Conservation (phyloP, 495 filamentous ascomycete genomes). For the Letharia columbiana region DNA sequence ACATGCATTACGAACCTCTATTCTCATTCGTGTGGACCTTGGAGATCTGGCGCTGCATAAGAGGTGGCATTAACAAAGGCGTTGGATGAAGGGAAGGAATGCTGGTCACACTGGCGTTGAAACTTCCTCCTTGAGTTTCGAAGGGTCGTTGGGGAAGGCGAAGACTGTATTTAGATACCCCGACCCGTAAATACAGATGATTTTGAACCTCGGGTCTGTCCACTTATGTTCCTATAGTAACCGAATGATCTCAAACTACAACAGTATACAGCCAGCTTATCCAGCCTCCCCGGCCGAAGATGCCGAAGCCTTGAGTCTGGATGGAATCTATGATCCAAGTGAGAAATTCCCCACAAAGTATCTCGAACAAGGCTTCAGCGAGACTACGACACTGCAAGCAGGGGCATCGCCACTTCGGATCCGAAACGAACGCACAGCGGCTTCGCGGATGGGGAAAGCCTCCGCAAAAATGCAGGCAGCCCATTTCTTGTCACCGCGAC, state of each 20-base stretch:
- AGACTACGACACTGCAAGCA: not conserved
- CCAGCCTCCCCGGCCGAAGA: not conserved
- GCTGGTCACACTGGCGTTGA: not conserved
- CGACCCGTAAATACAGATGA: slow-evolving; percentile 13
- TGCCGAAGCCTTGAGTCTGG: not conserved
- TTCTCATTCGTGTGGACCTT: not conserved
- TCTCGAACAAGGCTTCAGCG: not conserved
- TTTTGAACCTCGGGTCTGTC: not conserved
- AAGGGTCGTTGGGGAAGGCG: slow-evolving; percentile 12
- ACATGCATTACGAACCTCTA: slow-evolving; percentile 7
- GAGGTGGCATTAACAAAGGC: slow-evolving; percentile 3
- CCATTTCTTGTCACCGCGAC: too few relatives aligned
- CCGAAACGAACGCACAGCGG: too few relatives aligned
- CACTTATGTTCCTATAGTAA: not conserved
- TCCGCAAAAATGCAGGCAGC: too few relatives aligned
- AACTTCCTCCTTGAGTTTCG: not conserved
- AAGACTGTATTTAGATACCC: slow-evolving; percentile 21
- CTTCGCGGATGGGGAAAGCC: too few relatives aligned
- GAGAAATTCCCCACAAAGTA: too few relatives aligned
- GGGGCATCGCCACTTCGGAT: not conserved
- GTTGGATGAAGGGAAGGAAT: slow-evolving; percentile 1
- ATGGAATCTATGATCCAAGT: too few relatives aligned
- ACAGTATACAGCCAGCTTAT: not conserved
- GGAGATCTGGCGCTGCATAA: slow-evolving; percentile 14
- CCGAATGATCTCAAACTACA: not conserved